These are phyloP conservation scores for Rhodotorula sphaerocarpa DNA, from an alignment of 768 basidiomycete genomes.

Conservation along the genomic window DNA sequence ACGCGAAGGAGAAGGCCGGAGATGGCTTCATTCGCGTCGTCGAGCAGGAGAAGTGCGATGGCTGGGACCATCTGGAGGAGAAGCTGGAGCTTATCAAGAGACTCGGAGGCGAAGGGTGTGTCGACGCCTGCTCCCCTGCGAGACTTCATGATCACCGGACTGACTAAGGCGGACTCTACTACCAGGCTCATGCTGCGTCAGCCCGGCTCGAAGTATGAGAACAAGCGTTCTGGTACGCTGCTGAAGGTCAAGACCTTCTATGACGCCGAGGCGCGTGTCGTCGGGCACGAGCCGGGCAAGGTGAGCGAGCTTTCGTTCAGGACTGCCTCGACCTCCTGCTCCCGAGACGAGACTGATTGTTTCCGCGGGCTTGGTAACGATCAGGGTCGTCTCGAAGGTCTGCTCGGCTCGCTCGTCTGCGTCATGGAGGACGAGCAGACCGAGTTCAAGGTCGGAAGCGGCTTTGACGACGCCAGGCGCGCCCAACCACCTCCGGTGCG, in stretches of 20 bases:
- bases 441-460: constrained; percentile 28
- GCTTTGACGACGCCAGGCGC: constrained; percentile 32
- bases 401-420: constrained; percentile 32
- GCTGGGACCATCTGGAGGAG: constrained; percentile 18
- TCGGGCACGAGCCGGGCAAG: constrained; percentile 36
- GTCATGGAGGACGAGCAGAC: constrained; percentile 29
- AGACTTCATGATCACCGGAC: too few species aligned
- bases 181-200: constrained; percentile 35
- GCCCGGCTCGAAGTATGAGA: constrained; percentile 20
- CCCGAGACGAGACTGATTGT: background rate
- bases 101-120: constrained; percentile 32
- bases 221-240: constrained; percentile 28
- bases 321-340: background rate
- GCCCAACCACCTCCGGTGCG: constrained; percentile 23
- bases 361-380: too few species aligned
- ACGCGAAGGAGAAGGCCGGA: background rate
- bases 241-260: constrained; percentile 39
- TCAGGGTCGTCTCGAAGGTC: constrained; percentile 30
- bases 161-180: too few species aligned
- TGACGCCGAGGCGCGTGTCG: constrained; percentile 38
- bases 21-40: constrained; percentile 4
- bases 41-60: constrained; percentile 30
- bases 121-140: background rate
- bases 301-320: background rate
- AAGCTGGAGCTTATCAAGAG: constrained; percentile 14